Base-by-base conservation (phyloP, 441 rosid genomes). In the Euphorbia celastroides region DNA sequence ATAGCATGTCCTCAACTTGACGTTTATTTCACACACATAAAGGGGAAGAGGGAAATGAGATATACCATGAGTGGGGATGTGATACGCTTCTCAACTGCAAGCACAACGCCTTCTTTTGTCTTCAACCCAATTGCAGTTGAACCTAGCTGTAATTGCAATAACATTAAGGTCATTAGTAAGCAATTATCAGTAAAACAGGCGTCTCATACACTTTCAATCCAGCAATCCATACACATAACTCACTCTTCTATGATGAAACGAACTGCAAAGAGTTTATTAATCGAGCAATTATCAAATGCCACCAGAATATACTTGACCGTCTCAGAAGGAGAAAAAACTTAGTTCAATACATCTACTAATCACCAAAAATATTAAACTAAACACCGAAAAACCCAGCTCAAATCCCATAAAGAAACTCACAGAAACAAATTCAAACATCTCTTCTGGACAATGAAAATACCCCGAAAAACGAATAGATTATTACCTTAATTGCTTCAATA, bases 401-500 rank as follows among this genome's bases (percentile, higher is more conserved):
- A 8, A 38, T 12, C n/a, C 19, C 54, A 17, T 41, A 56, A 27
- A 7, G 25, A 42, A 34, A 31, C 12, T 16, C 14, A 28, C 0
- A 31, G 5, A 28, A 32, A 60, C 23, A 16, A 48, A 17, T 16
- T 25, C 26, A 17, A 30, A 30, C 27, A 48, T 23, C 42, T 14
- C 25, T 28, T 13, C 23, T 10, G 64, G 17, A 20, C 46, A 11
- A 27, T 12, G n/a, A 5, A 41, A 12, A 13, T 61, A 58, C 5
- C 26, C 17, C 28, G n/a, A n/a, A n/a, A 34, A 30, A 52, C 25
- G 27, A 56, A 26, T 42, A 58, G 44, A 55, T 55, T n/a, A n/a
- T n/a, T 73, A 94, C 99, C 97, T 94, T 94, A 79, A 94, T 94
- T 66, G 98, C 97, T 79, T 94, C 99, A 69, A 94, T 92, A 46